phyloP scores from a whole-genome alignment of 345 rosid species.

The Tarenaya hassleriana region DNA sequence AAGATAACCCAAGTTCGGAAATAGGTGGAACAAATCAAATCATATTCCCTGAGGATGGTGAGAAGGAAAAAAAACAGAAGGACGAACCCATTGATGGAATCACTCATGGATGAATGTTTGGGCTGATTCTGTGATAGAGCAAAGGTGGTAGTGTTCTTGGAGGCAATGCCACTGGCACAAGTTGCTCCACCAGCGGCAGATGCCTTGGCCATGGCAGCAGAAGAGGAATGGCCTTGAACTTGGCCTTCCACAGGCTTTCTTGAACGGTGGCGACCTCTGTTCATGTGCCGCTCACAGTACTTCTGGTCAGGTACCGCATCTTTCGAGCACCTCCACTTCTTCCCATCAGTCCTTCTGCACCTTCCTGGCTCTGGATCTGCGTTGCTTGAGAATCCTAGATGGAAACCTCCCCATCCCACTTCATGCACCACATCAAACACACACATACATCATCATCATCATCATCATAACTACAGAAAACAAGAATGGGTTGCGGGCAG shows the following conservation, averaged over 20 bases:
- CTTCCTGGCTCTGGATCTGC: slow-evolving; percentile 94
- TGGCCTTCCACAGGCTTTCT: slow-evolving; percentile 99
- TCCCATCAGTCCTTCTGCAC: slow-evolving; percentile 97
- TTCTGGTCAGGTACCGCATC: slow-evolving; percentile 92
- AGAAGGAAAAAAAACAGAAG: no score
- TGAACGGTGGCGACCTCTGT: slow-evolving; percentile 99
- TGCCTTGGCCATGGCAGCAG: slow-evolving; percentile 30
- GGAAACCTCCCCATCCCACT: slow-evolving; percentile 83
- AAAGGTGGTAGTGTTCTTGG: neutral
- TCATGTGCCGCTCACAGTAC: slow-evolving; percentile 95
- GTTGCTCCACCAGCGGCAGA: slow-evolving; percentile 26
- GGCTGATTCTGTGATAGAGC: neutral
- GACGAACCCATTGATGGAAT: no score
- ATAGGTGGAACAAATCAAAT: no score
- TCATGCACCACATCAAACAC: neutral
- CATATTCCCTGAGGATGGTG: no score
- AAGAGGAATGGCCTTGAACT: slow-evolving; percentile 60
- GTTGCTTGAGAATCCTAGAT: slow-evolving; percentile 72
- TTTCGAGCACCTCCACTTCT: slow-evolving; percentile 99
- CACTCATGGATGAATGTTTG: neutral
- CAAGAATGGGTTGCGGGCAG: no score
- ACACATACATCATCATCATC: neutral
- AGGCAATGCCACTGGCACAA: slow-evolving; percentile 17
- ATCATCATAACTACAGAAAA: no score
- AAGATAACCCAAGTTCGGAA: no score